phyloP scores from a whole-genome alignment of 2,329 filamentous ascomycete genomes.

The Monilinia fructicola region DNA sequence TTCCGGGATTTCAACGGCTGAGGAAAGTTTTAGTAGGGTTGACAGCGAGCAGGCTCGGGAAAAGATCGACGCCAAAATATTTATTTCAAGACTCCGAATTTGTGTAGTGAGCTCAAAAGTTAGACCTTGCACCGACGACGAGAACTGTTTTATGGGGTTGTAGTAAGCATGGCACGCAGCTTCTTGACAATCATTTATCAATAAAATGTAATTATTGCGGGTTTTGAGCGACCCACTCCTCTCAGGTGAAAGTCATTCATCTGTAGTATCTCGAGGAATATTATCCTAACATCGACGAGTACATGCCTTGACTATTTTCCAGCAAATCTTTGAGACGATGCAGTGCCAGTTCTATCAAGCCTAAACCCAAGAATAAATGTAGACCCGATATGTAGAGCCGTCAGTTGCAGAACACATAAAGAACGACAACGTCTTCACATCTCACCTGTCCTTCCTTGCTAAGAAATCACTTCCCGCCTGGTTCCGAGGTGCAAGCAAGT shows the following conservation, averaged over 20 bases:
- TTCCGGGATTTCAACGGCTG: neutral
- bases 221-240: neutral
- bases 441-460: neutral
- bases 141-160: conserved; percentile 13
- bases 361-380: too few relatives aligned
- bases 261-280: neutral
- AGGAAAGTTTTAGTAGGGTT: neutral
- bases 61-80: neutral
- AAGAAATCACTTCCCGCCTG: neutral
- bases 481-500: neutral
- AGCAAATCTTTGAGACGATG: neutral
- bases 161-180: neutral
- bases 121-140: neutral
- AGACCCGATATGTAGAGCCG: neutral
- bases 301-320: neutral
- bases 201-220: neutral
- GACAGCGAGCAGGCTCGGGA: neutral
- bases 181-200: neutral
- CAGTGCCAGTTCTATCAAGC: neutral
- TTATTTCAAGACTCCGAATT: neutral
- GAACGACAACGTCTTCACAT: neutral
- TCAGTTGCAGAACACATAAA: neutral
- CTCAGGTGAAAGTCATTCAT: neutral
- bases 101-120: neutral
- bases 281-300: neutral